phyloP scores from a whole-genome alignment of 108 stramenopile species.

The Chaetoceros muelleri region DNA sequence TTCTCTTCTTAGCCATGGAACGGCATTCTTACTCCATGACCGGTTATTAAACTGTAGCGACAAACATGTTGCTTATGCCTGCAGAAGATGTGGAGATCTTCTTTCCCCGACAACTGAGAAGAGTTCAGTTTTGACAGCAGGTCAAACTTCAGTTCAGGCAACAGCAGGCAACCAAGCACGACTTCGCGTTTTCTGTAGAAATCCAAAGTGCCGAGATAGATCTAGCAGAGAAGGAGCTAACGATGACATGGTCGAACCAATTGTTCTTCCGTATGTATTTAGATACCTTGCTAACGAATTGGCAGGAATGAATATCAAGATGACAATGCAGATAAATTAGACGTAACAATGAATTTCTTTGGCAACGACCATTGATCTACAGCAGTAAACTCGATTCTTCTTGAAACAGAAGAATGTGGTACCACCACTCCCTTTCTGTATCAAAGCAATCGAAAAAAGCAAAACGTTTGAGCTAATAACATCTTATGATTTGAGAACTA shows the following conservation, averaged over 20 bases:
- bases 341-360: too few relatives aligned
- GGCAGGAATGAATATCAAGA: constrained; percentile 94
- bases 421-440: too few relatives aligned
- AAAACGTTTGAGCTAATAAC: too few relatives aligned
- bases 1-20: constrained; percentile 91
- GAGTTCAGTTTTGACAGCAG: constrained; percentile 64
- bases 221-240: constrained; percentile 42
- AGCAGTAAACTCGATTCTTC: too few relatives aligned
- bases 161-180: constrained; percentile 37
- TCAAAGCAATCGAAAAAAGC: too few relatives aligned
- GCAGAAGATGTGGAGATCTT: constrained; percentile 83
- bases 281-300: constrained; percentile 97
- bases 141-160: constrained; percentile 56
- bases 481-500: too few relatives aligned
- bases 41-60: constrained; percentile 94
- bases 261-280: constrained; percentile 95
- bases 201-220: constrained; percentile 43
- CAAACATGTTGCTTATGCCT: constrained; percentile 86
- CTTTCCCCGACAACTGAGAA: constrained; percentile 76
- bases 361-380: too few relatives aligned
- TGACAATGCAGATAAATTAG: constrained; percentile 71
- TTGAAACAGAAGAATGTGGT: too few relatives aligned
- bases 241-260: constrained; percentile 75
- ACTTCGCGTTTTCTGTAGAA: constrained; percentile 69
- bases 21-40: constrained; percentile 92